Evolutionary conservation across 768 basidiomycete genomes (phyloP).

Genomic region (Suillus placidus): DNA sequence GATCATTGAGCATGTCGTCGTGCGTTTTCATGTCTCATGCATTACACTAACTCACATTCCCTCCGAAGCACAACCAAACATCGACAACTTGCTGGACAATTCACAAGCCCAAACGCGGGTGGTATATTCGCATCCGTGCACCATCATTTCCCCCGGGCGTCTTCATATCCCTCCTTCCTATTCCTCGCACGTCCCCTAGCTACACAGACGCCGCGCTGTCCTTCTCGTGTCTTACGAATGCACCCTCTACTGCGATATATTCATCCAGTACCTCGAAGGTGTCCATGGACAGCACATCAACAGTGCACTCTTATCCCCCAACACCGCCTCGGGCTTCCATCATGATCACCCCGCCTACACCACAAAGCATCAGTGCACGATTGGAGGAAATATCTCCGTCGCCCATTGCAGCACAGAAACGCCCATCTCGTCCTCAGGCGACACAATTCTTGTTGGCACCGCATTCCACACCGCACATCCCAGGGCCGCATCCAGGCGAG

Average conservation of each 20-base stretch:
- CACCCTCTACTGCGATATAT: slow-evolving; percentile 24
- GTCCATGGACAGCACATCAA: slow-evolving; percentile 30
- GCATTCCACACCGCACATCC: slow-evolving; percentile 40
- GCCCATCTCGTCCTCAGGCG: slow-evolving; percentile 14
- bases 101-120: slow-evolving; percentile 78
- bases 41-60: not conserved
- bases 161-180: slow-evolving; percentile 57
- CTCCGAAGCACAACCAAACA: slow-evolving; percentile 63
- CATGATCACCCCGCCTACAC: slow-evolving; percentile 37
- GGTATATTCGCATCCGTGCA: slow-evolving; percentile 80
- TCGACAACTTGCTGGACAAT: slow-evolving; percentile 72
- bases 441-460: slow-evolving; percentile 56
- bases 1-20: slow-evolving; percentile 74
- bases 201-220: slow-evolving; percentile 54
- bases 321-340: slow-evolving; percentile 45
- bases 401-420: slow-evolving; percentile 5
- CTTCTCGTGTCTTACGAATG: slow-evolving; percentile 55
- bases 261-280: slow-evolving; percentile 22
- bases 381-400: slow-evolving; percentile 24
- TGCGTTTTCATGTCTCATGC: slow-evolving; percentile 38
- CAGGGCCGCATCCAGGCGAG: slow-evolving; percentile 30
- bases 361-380: slow-evolving; percentile 34
- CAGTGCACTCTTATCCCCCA: slow-evolving; percentile 60
- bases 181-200: slow-evolving; percentile 48
- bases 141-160: slow-evolving; percentile 68